Evolutionary conservation across 768 basidiomycete species (phyloP).

Genomic region (Agrocybe pediades): DNA sequence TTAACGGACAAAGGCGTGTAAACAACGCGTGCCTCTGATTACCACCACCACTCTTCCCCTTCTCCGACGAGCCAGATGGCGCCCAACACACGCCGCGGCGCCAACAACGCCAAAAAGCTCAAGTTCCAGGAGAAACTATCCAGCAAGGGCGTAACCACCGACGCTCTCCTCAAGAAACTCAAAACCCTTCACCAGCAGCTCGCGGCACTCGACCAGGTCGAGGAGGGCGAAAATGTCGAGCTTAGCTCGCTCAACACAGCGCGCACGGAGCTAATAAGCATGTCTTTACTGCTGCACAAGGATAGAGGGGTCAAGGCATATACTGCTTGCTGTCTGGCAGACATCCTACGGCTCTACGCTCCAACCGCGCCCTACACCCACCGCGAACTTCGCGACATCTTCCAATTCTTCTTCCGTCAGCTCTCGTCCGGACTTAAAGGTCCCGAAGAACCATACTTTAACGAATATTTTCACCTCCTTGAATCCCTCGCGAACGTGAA

Average conservation of each 20-base stretch:
- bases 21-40: constrained; percentile 42
- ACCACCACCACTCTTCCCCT: constrained; percentile 6
- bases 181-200: constrained; percentile 78
- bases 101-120: constrained; percentile 56
- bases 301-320: constrained; percentile 96
- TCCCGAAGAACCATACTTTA: constrained; percentile 81
- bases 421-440: constrained; percentile 74
- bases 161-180: constrained; percentile 84
- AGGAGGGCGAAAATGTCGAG: constrained; percentile 64
- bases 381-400: constrained; percentile 89
- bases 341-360: constrained; percentile 90
- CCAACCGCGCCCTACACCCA: constrained; percentile 96
- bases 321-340: constrained; percentile 91
- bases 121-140: constrained; percentile 82
- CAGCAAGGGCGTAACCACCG: constrained; percentile 75
- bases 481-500: constrained; percentile 94
- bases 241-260: constrained; percentile 65
- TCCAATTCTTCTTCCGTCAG: constrained; percentile 94
- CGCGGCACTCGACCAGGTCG: constrained; percentile 74
- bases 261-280: constrained; percentile 78
- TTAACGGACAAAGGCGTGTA: constrained; percentile 32
- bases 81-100: constrained; percentile 68
- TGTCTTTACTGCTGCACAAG: constrained; percentile 86
- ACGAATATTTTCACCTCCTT: constrained; percentile 93
- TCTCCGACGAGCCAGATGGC: constrained; percentile 70